Evolutionary conservation across 1,139 yeast genomes (phyloP).

Genomic region (Saccharomyces hybrid): DNA sequence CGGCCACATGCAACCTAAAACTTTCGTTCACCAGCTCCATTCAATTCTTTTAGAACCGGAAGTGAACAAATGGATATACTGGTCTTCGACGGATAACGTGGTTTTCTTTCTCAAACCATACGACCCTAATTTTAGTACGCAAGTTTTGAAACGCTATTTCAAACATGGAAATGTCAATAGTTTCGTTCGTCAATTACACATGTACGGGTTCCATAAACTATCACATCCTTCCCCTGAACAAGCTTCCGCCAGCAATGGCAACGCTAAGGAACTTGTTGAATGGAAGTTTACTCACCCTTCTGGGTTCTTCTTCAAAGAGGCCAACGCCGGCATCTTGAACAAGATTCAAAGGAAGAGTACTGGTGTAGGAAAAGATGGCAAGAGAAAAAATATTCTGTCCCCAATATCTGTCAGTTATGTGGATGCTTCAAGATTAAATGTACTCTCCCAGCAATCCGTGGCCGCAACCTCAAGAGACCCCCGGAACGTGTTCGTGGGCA

Average conservation of each 20-base stretch:
- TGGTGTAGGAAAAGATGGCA: conserved; percentile 29
- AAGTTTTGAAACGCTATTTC: conserved; percentile 59
- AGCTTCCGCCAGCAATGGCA: conserved; percentile 10
- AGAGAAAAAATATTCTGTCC: conserved; percentile 27
- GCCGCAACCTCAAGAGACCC: neutral
- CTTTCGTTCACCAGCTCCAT: conserved; percentile 30
- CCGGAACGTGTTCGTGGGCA: neutral
- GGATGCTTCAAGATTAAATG: conserved; percentile 4
- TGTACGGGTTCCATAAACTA: conserved; percentile 51
- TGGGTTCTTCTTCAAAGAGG: conserved; percentile 71
- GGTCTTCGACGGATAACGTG: conserved; percentile 55
- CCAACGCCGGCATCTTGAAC: conserved; percentile 40
- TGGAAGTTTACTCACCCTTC: conserved; percentile 91
- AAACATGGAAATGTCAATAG: conserved; percentile 78
- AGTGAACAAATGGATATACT: conserved; percentile 52
- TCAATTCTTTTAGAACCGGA: conserved; percentile 23
- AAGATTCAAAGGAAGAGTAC: conserved; percentile 29
- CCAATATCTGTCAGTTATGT: conserved; percentile 22
- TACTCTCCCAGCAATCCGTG: neutral
- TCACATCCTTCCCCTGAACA: conserved; percentile 10
- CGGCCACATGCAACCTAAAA: conserved; percentile 9
- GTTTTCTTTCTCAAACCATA: conserved; percentile 60
- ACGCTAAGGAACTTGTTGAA: conserved; percentile 29
- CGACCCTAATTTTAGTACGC: conserved; percentile 55
- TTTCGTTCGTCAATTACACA: conserved; percentile 69